Percentiles rank a stretch among this genome's conserved stretches.
Conservation (phyloP, 768 basidiomycete species). For the Mrakia gelida region DNA sequence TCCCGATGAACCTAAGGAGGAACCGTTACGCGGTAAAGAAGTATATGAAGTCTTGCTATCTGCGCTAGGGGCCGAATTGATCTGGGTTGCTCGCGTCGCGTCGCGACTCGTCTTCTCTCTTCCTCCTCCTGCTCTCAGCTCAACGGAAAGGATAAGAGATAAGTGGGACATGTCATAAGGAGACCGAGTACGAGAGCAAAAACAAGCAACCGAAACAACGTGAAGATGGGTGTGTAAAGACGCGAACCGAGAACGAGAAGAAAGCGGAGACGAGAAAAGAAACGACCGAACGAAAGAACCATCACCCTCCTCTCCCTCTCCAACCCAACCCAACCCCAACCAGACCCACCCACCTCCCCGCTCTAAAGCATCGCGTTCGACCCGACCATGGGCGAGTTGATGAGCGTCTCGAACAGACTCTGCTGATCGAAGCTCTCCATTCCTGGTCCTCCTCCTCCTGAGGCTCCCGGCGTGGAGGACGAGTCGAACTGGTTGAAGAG, state of each 20-base stretch:
- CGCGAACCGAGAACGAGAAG: background rate
- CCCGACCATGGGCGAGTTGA: conserved; percentile 17
- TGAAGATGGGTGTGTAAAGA: background rate
- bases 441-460: background rate
- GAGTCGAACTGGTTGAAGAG: conserved; percentile 8
- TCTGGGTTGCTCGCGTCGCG: too few relatives aligned
- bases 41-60: too few relatives aligned
- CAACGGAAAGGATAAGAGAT: background rate
- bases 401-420: conserved; percentile 20
- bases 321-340: background rate
- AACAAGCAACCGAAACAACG: background rate
- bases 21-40: too few relatives aligned
- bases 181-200: background rate
- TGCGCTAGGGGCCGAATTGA: too few relatives aligned
- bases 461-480: background rate
- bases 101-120: too few relatives aligned
- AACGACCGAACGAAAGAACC: background rate
- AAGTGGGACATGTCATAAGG: background rate
- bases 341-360: too few relatives aligned
- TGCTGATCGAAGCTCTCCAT: conserved; percentile 24
- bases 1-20: too few relatives aligned
- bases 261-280: background rate
- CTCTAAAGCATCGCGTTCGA: background rate
- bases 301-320: background rate
- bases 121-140: too few relatives aligned